phyloP scores from a whole-genome alignment of 352 stramenopile species.

The Phytophthora capsici region DNA sequence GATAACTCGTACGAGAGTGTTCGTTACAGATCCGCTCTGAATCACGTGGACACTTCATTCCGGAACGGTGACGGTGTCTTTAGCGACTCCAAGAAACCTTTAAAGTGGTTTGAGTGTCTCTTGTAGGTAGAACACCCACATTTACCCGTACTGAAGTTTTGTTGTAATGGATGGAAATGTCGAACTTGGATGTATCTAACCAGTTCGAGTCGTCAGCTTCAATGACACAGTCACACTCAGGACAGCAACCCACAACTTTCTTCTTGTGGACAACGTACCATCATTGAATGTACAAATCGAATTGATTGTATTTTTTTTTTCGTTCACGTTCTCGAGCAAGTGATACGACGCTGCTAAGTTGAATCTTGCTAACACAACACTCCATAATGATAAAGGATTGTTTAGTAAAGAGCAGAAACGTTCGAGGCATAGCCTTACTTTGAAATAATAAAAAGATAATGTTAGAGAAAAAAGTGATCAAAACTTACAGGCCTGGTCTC shows the following conservation, averaged over 20 bases:
- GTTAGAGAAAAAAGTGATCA: not conserved
- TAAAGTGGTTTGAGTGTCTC: constrained; percentile 78
- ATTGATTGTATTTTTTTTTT: not conserved
- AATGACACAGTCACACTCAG: constrained; percentile 46
- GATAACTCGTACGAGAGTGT: constrained; percentile 39
- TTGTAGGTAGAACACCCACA: constrained; percentile 33
- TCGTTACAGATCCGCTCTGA: constrained; percentile 57
- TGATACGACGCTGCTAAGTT: constrained; percentile 63
- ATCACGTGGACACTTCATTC: constrained; percentile 68
- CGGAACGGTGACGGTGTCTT: constrained; percentile 63
- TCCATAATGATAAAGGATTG: constrained; percentile 58
- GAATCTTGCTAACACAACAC: constrained; percentile 63
- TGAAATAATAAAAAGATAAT: not conserved
- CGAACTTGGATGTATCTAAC: not conserved
- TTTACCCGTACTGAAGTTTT: constrained; percentile 12
- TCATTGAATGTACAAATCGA: no score
- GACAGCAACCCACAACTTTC: constrained; percentile 45
- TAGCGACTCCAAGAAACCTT: constrained; percentile 53
- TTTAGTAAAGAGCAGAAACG: constrained; percentile 58
- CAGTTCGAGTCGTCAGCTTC: constrained; percentile 42
- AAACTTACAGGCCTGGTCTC: not conserved
- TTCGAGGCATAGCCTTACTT: no score
- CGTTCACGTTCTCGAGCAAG: constrained; percentile 36
- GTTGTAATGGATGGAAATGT: constrained; percentile 25
- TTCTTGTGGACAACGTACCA: constrained; percentile 49